Evolutionary conservation across 1,284 basidiomycete species (phyloP).

Genomic region (Pseudozyma sp.): DNA sequence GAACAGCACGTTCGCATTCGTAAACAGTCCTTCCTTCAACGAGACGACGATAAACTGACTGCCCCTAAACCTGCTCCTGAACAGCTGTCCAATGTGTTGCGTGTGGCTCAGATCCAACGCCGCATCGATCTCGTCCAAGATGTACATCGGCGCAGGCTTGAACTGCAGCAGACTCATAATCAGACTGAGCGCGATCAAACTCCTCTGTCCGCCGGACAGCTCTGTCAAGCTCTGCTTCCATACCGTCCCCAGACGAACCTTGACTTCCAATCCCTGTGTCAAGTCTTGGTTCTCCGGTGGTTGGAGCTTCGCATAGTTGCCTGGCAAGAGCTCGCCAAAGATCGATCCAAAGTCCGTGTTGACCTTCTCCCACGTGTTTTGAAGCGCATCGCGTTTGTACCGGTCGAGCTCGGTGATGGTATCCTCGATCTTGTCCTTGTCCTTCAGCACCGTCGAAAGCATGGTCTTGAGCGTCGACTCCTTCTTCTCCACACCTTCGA

Average conservation of each 20-base stretch:
- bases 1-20: constrained; percentile 97
- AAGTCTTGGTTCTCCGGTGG: constrained; percentile 93
- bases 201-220: constrained; percentile 94
- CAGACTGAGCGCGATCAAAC: constrained; percentile 92
- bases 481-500: constrained; percentile 97
- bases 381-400: constrained; percentile 91
- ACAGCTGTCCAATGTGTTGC: constrained; percentile 93
- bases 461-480: constrained; percentile 88
- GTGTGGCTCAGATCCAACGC: constrained; percentile 96
- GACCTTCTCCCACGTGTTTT: constrained; percentile 96
- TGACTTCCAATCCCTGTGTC: constrained; percentile 95
- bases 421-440: constrained; percentile 94
- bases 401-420: constrained; percentile 93
- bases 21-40: constrained; percentile 92
- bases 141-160: constrained; percentile 99
- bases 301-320: constrained; percentile 94
- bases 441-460: constrained; percentile 87
- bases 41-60: constrained; percentile 98
- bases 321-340: constrained; percentile 93
- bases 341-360: constrained; percentile 92
- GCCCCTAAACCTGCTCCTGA: constrained; percentile 96
- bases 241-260: constrained; percentile 90
- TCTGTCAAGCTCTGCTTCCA: constrained; percentile 99
- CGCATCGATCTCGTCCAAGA: constrained; percentile 97
- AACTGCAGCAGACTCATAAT: constrained; percentile 99